Percentiles rank a stretch among this genome's conserved stretches.
Evolutionary conservation across 129 eudicot genomes (phyloP).

Genomic region (Calendula officinalis): DNA sequence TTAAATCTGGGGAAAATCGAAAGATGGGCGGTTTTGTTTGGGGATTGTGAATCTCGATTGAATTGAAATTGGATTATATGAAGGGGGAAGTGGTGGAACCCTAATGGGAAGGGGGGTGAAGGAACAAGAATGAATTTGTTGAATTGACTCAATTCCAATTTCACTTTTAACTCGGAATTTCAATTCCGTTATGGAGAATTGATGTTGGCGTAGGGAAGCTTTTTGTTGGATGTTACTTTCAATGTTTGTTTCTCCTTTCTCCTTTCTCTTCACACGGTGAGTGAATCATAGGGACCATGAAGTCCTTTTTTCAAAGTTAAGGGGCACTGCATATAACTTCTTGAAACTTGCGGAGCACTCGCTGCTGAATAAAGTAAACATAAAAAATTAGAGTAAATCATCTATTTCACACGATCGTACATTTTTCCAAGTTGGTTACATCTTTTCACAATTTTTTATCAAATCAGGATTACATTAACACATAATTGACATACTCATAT

Average conservation of each 20-base stretch:
- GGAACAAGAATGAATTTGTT: conserved; percentile 41
- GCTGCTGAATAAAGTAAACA: no score
- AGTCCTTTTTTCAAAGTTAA: background rate
- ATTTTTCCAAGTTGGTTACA: no score
- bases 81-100: conserved; percentile 17
- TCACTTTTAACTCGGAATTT: background rate
- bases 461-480: no score
- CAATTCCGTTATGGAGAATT: conserved; percentile 7
- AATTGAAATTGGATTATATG: conserved; percentile 11
- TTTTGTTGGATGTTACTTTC: conserved; percentile 44
- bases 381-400: no score
- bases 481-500: no score
- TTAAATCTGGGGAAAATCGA: conserved; percentile 14
- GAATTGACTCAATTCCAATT: conserved; percentile 27
- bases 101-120: conserved; percentile 36
- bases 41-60: conserved; percentile 10
- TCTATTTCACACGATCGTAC: no score
- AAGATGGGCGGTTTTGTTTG: conserved; percentile 7
- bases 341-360: background rate
- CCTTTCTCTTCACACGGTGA: background rate
- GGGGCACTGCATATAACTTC: background rate
- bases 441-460: no score
- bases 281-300: conserved; percentile 1
- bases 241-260: conserved; percentile 30
- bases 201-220: conserved; percentile 44